Percentiles rank a stretch among this genome's conserved stretches.
phyloP scores from a whole-genome alignment of 2,329 filamentous ascomycete genomes.

The Penicillium sclerotigenum region DNA sequence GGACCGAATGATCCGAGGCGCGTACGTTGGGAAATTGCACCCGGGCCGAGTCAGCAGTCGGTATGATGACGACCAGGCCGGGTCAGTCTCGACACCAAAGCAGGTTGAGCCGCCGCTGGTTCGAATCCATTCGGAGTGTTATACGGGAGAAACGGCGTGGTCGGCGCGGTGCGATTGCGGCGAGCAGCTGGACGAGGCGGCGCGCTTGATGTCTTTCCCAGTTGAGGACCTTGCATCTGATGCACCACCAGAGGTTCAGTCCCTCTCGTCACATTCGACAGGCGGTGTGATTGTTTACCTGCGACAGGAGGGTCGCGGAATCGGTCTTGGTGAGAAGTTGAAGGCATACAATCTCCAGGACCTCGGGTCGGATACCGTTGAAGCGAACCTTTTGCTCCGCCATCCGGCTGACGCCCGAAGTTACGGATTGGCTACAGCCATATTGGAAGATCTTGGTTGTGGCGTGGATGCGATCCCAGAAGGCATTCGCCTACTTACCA shows the following conservation, averaged over 20 bases:
- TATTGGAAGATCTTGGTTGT: constrained; percentile 79
- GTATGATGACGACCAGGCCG: constrained; percentile 46
- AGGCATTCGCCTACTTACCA: constrained; percentile 76
- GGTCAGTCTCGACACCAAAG: constrained; percentile 17
- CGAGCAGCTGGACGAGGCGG: constrained; percentile 95
- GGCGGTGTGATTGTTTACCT: constrained; percentile 95
- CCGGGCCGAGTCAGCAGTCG: constrained; percentile 79
- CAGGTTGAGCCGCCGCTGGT: constrained; percentile 64
- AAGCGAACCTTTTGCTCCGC: constrained; percentile 84
- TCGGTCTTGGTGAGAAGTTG: constrained; percentile 89
- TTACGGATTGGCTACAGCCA: constrained; percentile 94
- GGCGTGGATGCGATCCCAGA: constrained; percentile 59
- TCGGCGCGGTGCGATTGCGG: constrained; percentile 96
- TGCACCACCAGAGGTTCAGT: constrained; percentile 25
- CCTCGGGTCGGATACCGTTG: constrained; percentile 93
- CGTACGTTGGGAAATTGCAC: constrained; percentile 82
- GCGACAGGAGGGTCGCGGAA: constrained; percentile 91
- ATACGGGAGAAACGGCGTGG: constrained; percentile 98
- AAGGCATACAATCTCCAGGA: constrained; percentile 99
- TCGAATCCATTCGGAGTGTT: constrained; percentile 95
- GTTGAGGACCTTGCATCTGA: constrained; percentile 33
- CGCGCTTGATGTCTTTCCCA: constrained; percentile 79
- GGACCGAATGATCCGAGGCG: constrained; percentile 83
- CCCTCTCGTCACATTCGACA: constrained; percentile 50
- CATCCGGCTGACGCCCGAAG: constrained; percentile 93